Evolutionary conservation across 2,329 filamentous ascomycete genomes (phyloP).

Genomic region (Alternaria novae-zelandiae): DNA sequence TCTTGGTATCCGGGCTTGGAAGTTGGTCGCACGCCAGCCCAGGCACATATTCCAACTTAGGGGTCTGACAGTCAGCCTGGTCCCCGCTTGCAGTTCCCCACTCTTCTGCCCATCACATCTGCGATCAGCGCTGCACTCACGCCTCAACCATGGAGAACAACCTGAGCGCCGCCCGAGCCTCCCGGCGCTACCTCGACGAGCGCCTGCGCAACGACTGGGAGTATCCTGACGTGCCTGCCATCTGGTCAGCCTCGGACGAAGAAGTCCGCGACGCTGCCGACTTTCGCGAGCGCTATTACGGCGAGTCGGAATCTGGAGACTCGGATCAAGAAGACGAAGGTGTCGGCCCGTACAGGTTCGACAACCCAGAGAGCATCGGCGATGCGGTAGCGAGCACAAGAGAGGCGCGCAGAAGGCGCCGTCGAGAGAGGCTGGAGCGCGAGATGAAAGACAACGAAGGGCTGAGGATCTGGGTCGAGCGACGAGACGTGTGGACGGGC

Average conservation of each 20-base stretch:
- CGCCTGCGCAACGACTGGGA: slow-evolving; percentile 55
- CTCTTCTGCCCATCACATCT: neutral
- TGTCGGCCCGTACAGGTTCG: slow-evolving; percentile 50
- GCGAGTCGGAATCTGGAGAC: slow-evolving; percentile 37
- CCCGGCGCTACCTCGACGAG: slow-evolving; percentile 51
- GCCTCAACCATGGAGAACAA: slow-evolving; percentile 45
- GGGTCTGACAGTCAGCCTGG: neutral
- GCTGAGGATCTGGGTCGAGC: slow-evolving; percentile 76
- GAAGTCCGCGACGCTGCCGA: slow-evolving; percentile 40
- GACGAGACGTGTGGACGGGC: slow-evolving; percentile 85
- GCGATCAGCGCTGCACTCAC: neutral
- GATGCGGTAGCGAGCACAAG: slow-evolving; percentile 41
- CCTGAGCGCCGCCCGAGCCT: slow-evolving; percentile 51
- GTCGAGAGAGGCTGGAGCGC: slow-evolving; percentile 45
- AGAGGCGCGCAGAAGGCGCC: slow-evolving; percentile 45
- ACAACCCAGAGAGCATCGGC: slow-evolving; percentile 54
- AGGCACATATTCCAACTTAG: neutral
- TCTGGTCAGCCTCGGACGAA: slow-evolving; percentile 44
- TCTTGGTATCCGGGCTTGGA: neutral
- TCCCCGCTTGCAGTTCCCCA: neutral
- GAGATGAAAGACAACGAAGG: slow-evolving; percentile 76
- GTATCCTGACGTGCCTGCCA: slow-evolving; percentile 45
- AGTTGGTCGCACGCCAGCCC: neutral
- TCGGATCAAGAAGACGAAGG: slow-evolving; percentile 34
- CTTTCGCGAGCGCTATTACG: slow-evolving; percentile 55